Percentiles rank a stretch among this genome's conserved stretches.
Evolutionary conservation across 768 basidiomycete genomes (phyloP).

Genomic region (Pulveroboletus sp.): DNA sequence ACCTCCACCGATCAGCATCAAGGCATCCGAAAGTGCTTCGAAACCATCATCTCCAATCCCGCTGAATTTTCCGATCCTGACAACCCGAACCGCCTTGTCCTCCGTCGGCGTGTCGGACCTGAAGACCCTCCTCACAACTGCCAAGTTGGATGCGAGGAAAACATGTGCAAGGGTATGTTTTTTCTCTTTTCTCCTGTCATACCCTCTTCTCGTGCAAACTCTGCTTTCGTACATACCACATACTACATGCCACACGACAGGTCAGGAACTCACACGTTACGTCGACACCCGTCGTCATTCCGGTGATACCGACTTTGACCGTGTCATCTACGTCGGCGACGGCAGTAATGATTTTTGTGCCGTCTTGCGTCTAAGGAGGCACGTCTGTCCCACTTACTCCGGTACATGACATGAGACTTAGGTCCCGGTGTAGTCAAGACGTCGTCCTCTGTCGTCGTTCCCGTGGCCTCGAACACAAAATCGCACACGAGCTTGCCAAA

Average conservation of each 20-base stretch:
- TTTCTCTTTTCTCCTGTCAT: neutral
- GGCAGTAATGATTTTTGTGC: slow-evolving; percentile 97
- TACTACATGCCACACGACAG: slow-evolving; percentile 34
- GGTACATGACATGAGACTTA: neutral
- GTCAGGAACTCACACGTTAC: slow-evolving; percentile 89
- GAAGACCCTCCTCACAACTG: slow-evolving; percentile 77
- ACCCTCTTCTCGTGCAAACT: neutral
- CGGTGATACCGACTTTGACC: slow-evolving; percentile 55
- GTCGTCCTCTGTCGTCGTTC: slow-evolving; percentile 72
- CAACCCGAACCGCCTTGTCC: slow-evolving; percentile 58
- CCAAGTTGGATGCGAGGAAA: slow-evolving; percentile 82
- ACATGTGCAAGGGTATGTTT: slow-evolving; percentile 92
- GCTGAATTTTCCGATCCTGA: slow-evolving; percentile 73
- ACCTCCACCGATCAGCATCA: slow-evolving; percentile 48
- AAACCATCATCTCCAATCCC: slow-evolving; percentile 88
- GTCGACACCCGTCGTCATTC: slow-evolving; percentile 44
- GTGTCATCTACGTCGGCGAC: slow-evolving; percentile 88
- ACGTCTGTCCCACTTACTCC: neutral
- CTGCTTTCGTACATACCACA: neutral
- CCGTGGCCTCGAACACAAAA: slow-evolving; percentile 76
- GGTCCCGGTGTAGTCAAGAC: slow-evolving; percentile 56
- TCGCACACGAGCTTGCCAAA: slow-evolving; percentile 49
- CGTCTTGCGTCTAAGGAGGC: slow-evolving; percentile 74
- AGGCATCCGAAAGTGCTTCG: slow-evolving; percentile 66
- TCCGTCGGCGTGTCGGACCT: slow-evolving; percentile 74